Conservation (phyloP, 768 basidiomycete species). For the Psilocybe cyanescens region DNA sequence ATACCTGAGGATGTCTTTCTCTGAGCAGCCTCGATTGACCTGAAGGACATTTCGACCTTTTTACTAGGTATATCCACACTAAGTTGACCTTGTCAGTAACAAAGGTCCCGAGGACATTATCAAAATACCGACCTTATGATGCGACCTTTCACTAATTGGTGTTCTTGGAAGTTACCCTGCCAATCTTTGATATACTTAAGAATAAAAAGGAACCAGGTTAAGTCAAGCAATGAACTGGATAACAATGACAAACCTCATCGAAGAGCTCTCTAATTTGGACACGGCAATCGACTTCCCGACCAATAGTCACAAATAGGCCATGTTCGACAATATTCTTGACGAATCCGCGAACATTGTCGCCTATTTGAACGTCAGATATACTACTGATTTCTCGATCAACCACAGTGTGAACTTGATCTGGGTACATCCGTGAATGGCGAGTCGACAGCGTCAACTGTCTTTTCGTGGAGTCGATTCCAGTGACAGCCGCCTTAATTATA, state of each 20-base stretch:
- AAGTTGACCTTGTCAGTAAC: not conserved
- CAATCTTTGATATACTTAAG: slow-evolving; percentile 92
- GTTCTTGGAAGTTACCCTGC: slow-evolving; percentile 77
- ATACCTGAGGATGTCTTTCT: slow-evolving; percentile 36
- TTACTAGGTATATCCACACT: slow-evolving; percentile 75
- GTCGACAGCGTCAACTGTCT: slow-evolving; percentile 81
- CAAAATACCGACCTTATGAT: slow-evolving; percentile 65
- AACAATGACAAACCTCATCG: slow-evolving; percentile 60
- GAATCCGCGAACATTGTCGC: slow-evolving; percentile 83
- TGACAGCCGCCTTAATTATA: slow-evolving; percentile 70
- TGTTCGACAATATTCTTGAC: slow-evolving; percentile 86
- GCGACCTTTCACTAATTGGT: slow-evolving; percentile 88
- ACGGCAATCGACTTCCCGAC: slow-evolving; percentile 83
- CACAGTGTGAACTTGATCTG: slow-evolving; percentile 49
- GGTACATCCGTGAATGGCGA: slow-evolving; percentile 70
- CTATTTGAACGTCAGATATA: slow-evolving; percentile 67
- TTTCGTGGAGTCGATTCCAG: slow-evolving; percentile 67
- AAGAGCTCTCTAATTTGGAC: slow-evolving; percentile 94
- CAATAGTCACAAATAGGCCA: slow-evolving; percentile 89
- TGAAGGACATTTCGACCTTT: slow-evolving; percentile 91
- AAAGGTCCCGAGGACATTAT: not conserved
- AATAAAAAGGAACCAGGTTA: slow-evolving; percentile 15
- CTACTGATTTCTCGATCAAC: slow-evolving; percentile 71
- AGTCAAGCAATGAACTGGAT: not conserved
- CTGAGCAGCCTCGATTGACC: slow-evolving; percentile 59